Evolutionary conservation across 768 basidiomycete genomes (phyloP), one percentile per base, ranked within the genome.

Genomic region (Lentinula lateritia): DNA sequence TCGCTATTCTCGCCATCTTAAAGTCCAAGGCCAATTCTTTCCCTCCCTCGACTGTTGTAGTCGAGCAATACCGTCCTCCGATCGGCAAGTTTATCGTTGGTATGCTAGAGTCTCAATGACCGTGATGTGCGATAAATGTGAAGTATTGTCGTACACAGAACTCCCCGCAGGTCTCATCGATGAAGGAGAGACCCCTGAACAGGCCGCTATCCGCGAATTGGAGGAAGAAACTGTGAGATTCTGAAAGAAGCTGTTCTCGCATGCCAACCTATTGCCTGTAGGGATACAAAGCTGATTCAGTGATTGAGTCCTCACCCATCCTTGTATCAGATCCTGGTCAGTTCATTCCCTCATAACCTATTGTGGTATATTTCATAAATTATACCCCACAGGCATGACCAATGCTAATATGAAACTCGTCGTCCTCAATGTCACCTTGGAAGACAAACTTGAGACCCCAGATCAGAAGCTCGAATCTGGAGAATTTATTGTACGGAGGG

Each of bases 41-140:
- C 67, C 86, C 86, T 4, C 71, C 81, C 5, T 92, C 90, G 1
- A 94, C 91, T 4, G 82, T 96, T 58, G 78, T 98, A 65, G 86
- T 97, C 66, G 93, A 96, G 69, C 95, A 97, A 70, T 98, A 89
- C 71, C 86, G 96, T 28, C 94, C 96, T 0, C 93, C 95, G 0
- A 80, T 94, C 50, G 89, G 84, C 66, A 87, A 86, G 63, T 80
- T 83, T 64, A 81, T 91, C 62, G 80, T 96, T 62, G 94, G 92
- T 86, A 70, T 45, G 73, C 36, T 15, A 5, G 45, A 20, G 12
- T 12, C 45, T 15, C 15, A 50, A 35, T 6, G 52, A 3, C 35
- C n/a, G 9, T 41, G 8, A 20, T 12, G 8, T 23, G 10, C 9
- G 32, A 9, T 32, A 12, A 23, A 18, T 13, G 9, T n/a, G 56